phyloP scores from a whole-genome alignment of 208 protist genomes.

The Balamuthia mandrillaris region DNA sequence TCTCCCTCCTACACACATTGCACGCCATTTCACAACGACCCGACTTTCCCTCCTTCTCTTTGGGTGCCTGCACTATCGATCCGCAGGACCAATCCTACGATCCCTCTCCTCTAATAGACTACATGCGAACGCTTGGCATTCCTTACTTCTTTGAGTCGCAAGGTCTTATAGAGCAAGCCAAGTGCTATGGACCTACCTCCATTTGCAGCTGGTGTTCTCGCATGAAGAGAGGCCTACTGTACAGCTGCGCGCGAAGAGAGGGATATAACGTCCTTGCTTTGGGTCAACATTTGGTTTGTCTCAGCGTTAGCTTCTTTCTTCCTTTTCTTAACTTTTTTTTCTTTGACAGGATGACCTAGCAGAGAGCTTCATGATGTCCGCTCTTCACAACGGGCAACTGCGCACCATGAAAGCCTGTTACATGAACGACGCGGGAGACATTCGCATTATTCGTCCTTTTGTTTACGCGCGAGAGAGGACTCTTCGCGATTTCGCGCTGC shows the following conservation, averaged over 20 bases:
- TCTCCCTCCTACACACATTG: conserved; percentile 65
- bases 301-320: not conserved
- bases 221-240: conserved; percentile 81
- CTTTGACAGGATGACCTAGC: conserved; percentile 79
- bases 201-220: conserved; percentile 79
- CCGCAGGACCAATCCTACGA: conserved; percentile 71
- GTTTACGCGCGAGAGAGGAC: conserved; percentile 66
- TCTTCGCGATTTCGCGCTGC: conserved; percentile 55
- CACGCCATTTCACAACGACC: too few relatives aligned
- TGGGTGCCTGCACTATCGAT: conserved; percentile 76
- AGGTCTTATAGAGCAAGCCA: conserved; percentile 56
- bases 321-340: conserved; percentile 46
- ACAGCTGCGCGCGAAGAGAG: conserved; percentile 59
- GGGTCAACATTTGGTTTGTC: conserved; percentile 47
- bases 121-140: conserved; percentile 63
- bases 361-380: conserved; percentile 78
- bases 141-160: conserved; percentile 74
- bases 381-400: conserved; percentile 77
- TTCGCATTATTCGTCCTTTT: conserved; percentile 76
- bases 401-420: conserved; percentile 81
- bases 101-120: conserved; percentile 61
- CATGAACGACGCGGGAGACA: conserved; percentile 62
- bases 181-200: conserved; percentile 30
- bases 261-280: conserved; percentile 80
- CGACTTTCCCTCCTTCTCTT: too few relatives aligned